Evolutionary conservation across 2,329 filamentous ascomycete genomes (phyloP), one percentile per base, ranked within the genome.

Genomic region (Neofusicoccum sp.): DNA sequence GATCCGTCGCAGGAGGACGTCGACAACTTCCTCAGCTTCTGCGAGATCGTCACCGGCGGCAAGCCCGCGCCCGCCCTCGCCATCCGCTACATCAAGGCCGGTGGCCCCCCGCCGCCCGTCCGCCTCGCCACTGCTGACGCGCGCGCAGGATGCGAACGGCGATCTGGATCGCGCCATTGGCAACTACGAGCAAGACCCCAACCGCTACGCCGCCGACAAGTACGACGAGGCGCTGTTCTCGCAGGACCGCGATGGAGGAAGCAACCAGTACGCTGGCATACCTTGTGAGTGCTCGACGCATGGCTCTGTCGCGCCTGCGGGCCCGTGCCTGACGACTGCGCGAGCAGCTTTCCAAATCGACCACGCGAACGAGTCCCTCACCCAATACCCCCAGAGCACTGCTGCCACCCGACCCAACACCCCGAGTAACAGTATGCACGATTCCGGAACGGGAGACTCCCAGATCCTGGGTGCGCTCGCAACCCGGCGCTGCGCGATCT

Each of bases 271-370:
- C 11, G 59, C 49, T 11, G 59, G 49, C 9, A 34, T 61, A 34
- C 59, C 59, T 31, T 61, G 59, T 61, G 38, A 57, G 51, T 49
- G 24, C 44, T 41, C 14, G 5, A 9, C 16, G 38, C 26, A 9
- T 31, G 24, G 43, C 44, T 59, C 44, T 6, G 20, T 31, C 36
- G 45, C 31, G 20, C 56, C 41, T 45, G 51, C 34, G n/a, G 26
- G n/a, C 44, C 40, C n/a, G 38, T 33, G 51, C 38, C 51, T 56
- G 38, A 56, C 51, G 28, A 49, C 26, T 51, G 57, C 57, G 34
- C 57, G 45, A 57, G 34, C 57, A 59, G 59, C 59, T 31, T 61
- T 61, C 28, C 59, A 61, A 49, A 61, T 61, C 49, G 59, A 61
- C 43, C 48, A 57, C 11, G 49, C 49, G 20, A 49, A 60, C 40